These are phyloP conservation scores for Lichtheimia ornata DNA, from an alignment of 371 early-diverging fungal species.

Conservation along the genomic window DNA sequence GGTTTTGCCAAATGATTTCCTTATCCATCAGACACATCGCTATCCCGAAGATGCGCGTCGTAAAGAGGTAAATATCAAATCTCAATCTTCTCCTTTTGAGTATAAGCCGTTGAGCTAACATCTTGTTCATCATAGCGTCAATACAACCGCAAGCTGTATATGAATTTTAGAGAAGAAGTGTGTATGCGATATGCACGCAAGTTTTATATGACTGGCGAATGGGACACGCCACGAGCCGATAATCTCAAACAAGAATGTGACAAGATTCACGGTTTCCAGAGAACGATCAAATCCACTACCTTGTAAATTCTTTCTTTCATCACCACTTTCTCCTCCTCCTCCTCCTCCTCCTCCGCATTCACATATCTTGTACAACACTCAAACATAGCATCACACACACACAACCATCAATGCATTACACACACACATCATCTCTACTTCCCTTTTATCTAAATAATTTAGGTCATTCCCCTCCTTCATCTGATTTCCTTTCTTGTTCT, in stretches of 20 bases:
- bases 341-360: too few species aligned
- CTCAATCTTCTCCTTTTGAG: too few species aligned
- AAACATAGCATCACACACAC: too few species aligned
- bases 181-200: slow-evolving; percentile 65
- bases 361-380: too few species aligned
- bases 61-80: slow-evolving; percentile 50
- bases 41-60: slow-evolving; percentile 65
- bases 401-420: too few species aligned
- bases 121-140: slow-evolving; percentile 44
- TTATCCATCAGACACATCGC: slow-evolving; percentile 70
- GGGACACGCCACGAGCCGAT: slow-evolving; percentile 47
- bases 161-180: slow-evolving; percentile 65
- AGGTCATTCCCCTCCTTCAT: too few species aligned
- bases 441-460: too few species aligned
- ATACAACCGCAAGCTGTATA: slow-evolving; percentile 63
- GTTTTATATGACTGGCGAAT: slow-evolving; percentile 54
- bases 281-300: slow-evolving; percentile 17
- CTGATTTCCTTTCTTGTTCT: too few species aligned
- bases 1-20: slow-evolving; percentile 65
- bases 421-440: too few species aligned
- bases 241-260: slow-evolving; percentile 57
- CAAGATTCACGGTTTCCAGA: slow-evolving; percentile 46
- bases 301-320: neutral
- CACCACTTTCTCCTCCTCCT: neutral
- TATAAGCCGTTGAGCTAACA: neutral